Evolutionary conservation across 1,284 basidiomycete species (phyloP).

Genomic region (Malassezia arunalokei): DNA sequence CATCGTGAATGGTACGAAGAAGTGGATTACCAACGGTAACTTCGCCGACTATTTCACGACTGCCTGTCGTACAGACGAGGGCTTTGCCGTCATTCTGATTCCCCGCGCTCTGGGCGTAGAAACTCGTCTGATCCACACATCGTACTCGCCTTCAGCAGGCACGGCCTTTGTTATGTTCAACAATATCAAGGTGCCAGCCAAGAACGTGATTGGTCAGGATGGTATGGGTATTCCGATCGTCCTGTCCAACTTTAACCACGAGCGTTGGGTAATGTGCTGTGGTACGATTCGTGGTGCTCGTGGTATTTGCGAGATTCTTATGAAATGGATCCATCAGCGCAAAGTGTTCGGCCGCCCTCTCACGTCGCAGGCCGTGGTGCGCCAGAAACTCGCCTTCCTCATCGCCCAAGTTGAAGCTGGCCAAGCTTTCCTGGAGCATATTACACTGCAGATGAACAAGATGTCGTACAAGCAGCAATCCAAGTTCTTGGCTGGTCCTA

Average conservation of each 20-base stretch:
- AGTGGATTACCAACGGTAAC: slow-evolving; percentile 86
- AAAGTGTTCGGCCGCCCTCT: slow-evolving; percentile 53
- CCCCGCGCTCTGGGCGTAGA: slow-evolving; percentile 52
- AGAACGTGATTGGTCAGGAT: slow-evolving; percentile 71
- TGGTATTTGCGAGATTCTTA: slow-evolving; percentile 34
- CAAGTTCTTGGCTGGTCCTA: slow-evolving; percentile 53
- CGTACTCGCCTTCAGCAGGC: slow-evolving; percentile 47
- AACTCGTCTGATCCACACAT: slow-evolving; percentile 64
- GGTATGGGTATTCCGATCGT: slow-evolving; percentile 67
- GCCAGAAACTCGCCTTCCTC: slow-evolving; percentile 71
- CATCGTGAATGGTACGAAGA: slow-evolving; percentile 46
- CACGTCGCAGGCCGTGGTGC: slow-evolving; percentile 67
- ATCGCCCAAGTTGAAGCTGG: slow-evolving; percentile 68
- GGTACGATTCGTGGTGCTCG: slow-evolving; percentile 55
- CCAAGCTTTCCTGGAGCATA: slow-evolving; percentile 76
- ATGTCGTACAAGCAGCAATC: slow-evolving; percentile 62
- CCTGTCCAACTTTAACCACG: slow-evolving; percentile 50
- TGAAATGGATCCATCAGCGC: slow-evolving; percentile 45
- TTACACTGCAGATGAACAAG: slow-evolving; percentile 82
- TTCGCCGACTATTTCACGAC: slow-evolving; percentile 51
- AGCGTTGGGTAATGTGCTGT: slow-evolving; percentile 58
- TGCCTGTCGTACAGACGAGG: slow-evolving; percentile 53
- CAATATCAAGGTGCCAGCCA: slow-evolving; percentile 71
- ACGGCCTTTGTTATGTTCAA: slow-evolving; percentile 79
- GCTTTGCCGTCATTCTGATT: slow-evolving; percentile 72